Evolutionary conservation across 164 flowering plant species (phyloP).

Genomic region (Platanus orientalis): DNA sequence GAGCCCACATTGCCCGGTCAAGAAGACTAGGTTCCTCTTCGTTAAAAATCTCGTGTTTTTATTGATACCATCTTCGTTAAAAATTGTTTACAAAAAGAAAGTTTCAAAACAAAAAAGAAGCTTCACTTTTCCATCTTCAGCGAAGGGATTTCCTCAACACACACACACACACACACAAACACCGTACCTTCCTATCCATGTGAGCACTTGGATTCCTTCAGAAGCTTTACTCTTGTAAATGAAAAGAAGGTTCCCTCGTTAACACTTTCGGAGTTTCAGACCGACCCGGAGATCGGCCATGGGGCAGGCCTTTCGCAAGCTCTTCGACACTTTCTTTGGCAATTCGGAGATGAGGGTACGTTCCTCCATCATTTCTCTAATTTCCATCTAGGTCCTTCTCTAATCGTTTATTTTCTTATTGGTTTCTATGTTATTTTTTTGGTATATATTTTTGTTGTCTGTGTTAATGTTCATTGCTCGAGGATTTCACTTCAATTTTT

Average conservation of each 20-base stretch:
- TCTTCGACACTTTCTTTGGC: constrained; percentile 94
- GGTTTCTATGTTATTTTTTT: neutral
- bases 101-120: too few species aligned
- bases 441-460: neutral
- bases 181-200: too few species aligned
- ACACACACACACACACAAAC: too few species aligned
- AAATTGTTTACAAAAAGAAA: too few species aligned
- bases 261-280: constrained; percentile 6
- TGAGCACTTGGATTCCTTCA: constrained; percentile 35
- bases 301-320: constrained; percentile 97
- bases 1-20: too few species aligned
- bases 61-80: too few species aligned
- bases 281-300: constrained; percentile 25
- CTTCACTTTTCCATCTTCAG: too few species aligned
- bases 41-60: too few species aligned
- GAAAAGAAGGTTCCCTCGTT: neutral
- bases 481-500: too few species aligned
- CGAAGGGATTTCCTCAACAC: too few species aligned
- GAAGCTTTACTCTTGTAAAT: neutral
- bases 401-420: neutral
- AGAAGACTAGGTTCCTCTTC: too few species aligned
- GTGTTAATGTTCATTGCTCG: neutral
- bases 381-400: neutral
- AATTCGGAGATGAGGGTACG: constrained; percentile 90
- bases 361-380: constrained; percentile 1